phyloP scores from a whole-genome alignment of 2,329 filamentous ascomycete genomes.

The Trichophaea hybrida region DNA sequence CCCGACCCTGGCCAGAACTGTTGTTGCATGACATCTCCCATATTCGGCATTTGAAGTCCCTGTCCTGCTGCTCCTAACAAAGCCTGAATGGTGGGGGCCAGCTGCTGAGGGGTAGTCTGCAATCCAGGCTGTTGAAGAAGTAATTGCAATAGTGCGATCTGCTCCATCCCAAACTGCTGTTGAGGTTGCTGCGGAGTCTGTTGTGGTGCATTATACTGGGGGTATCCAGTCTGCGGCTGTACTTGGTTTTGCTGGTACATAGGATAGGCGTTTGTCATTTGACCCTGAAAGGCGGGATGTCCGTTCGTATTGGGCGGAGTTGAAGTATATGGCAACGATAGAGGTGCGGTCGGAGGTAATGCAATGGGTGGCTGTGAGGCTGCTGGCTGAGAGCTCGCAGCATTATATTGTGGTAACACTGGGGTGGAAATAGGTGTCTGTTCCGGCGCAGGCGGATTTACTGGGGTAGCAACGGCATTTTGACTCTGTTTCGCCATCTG shows the following conservation, averaged over 20 bases:
- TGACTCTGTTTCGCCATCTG: slow-evolving; percentile 66
- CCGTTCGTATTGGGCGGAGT: slow-evolving; percentile 39
- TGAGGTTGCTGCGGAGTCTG: slow-evolving; percentile 16
- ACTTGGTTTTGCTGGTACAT: slow-evolving; percentile 34
- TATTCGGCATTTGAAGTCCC: slow-evolving; percentile 14
- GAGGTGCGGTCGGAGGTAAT: slow-evolving; percentile 27
- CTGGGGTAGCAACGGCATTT: slow-evolving; percentile 36
- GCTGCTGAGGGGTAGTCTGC: slow-evolving; percentile 13
- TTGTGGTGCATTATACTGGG: neutral
- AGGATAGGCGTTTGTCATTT: slow-evolving; percentile 34
- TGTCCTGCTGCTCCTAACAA: slow-evolving; percentile 10
- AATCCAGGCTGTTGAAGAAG: slow-evolving; percentile 36
- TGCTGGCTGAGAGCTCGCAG: slow-evolving; percentile 29
- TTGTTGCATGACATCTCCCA: slow-evolving; percentile 2
- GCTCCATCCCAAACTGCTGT: slow-evolving; percentile 24
- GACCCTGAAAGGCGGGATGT: slow-evolving; percentile 33
- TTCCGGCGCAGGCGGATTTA: slow-evolving; percentile 30
- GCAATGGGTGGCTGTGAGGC: slow-evolving; percentile 29
- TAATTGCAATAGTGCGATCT: slow-evolving; percentile 41
- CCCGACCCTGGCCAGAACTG: neutral
- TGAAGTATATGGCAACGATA: slow-evolving; percentile 24
- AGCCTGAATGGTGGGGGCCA: slow-evolving; percentile 15
- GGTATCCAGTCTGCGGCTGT: slow-evolving; percentile 27
- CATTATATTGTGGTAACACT: slow-evolving; percentile 17
- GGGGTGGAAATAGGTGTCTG: slow-evolving; percentile 21